Conservation (phyloP, 768 basidiomycete genomes). For the Candolleomyces eurysporus region DNA sequence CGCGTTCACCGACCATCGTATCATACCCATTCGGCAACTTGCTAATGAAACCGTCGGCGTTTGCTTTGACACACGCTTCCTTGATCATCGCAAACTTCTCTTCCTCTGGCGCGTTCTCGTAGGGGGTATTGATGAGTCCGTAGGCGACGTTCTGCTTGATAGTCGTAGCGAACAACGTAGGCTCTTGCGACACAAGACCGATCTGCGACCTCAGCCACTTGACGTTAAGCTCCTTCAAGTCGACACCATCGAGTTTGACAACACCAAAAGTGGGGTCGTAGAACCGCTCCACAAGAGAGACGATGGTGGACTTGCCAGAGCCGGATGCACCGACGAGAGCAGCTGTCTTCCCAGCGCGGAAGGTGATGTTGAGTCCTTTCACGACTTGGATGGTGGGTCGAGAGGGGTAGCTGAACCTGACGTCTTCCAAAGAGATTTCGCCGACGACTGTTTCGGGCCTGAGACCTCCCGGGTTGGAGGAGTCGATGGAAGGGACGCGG, state of each 20-base stretch:
- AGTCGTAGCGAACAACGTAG: slow-evolving; percentile 75
- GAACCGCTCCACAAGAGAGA: slow-evolving; percentile 70
- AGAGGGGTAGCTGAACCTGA: slow-evolving; percentile 16
- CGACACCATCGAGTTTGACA: slow-evolving; percentile 52
- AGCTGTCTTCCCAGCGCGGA: slow-evolving; percentile 54
- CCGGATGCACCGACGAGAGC: slow-evolving; percentile 84
- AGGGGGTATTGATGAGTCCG: slow-evolving; percentile 27
- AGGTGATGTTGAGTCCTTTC: slow-evolving; percentile 12
- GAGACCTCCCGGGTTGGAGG: slow-evolving; percentile 53
- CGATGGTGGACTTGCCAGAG: slow-evolving; percentile 82
- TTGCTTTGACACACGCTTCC: slow-evolving; percentile 63
- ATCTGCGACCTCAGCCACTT: slow-evolving; percentile 70
- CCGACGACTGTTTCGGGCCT: slow-evolving; percentile 62
- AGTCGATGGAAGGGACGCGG: slow-evolving; percentile 76
- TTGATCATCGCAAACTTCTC: slow-evolving; percentile 41
- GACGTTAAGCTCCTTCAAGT: slow-evolving; percentile 53
- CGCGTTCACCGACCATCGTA: slow-evolving; percentile 66
- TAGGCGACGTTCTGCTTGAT: slow-evolving; percentile 80
- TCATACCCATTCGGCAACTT: slow-evolving; percentile 73
- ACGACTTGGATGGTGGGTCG: slow-evolving; percentile 14
- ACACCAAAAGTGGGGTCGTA: slow-evolving; percentile 68
- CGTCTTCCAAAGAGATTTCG: slow-evolving; percentile 50
- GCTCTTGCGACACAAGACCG: slow-evolving; percentile 74
- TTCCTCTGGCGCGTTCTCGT: slow-evolving; percentile 39
- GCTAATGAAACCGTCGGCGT: slow-evolving; percentile 75